Conservation (phyloP, 495 filamentous ascomycete species). For the Cladorrhinum samala region DNA sequence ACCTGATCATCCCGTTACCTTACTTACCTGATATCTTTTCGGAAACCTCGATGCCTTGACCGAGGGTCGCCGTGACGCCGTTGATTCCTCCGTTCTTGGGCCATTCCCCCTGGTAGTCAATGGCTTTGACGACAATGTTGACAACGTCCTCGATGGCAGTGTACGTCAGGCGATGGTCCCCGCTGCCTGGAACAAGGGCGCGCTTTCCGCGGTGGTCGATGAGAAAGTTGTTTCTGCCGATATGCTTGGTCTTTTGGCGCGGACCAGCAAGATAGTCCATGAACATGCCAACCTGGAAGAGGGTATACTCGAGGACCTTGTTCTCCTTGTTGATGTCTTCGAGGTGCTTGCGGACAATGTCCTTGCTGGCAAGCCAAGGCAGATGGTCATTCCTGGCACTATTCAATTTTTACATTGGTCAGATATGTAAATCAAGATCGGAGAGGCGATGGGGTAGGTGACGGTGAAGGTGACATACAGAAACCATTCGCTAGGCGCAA, state of each 20-base stretch:
- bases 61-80: constrained; percentile 38
- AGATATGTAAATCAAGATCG: not conserved
- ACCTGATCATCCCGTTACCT: no score
- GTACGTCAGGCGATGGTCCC: constrained; percentile 38
- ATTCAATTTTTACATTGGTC: no score
- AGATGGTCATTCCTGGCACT: constrained; percentile 23
- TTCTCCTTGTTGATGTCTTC: constrained; percentile 44
- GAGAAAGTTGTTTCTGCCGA: constrained; percentile 32
- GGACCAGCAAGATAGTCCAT: constrained; percentile 49
- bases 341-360: constrained; percentile 43
- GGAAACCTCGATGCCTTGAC: constrained; percentile 40
- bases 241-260: constrained; percentile 43
- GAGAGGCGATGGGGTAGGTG: constrained; percentile 5
- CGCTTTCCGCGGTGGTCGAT: constrained; percentile 47
- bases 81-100: constrained; percentile 48
- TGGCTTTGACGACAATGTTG: constrained; percentile 41
- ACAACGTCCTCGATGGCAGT: constrained; percentile 46
- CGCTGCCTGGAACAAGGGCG: constrained; percentile 43
- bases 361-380: constrained; percentile 48
- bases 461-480: constrained; percentile 13
- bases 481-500: constrained; percentile 44
- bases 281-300: constrained; percentile 54
- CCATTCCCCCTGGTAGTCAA: constrained; percentile 53
- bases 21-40: constrained; percentile 46
- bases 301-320: constrained; percentile 51